Evolutionary conservation across 208 protist species (phyloP), one percentile per base, ranked within the genome.

Genomic region (Strigomonas galati): DNA sequence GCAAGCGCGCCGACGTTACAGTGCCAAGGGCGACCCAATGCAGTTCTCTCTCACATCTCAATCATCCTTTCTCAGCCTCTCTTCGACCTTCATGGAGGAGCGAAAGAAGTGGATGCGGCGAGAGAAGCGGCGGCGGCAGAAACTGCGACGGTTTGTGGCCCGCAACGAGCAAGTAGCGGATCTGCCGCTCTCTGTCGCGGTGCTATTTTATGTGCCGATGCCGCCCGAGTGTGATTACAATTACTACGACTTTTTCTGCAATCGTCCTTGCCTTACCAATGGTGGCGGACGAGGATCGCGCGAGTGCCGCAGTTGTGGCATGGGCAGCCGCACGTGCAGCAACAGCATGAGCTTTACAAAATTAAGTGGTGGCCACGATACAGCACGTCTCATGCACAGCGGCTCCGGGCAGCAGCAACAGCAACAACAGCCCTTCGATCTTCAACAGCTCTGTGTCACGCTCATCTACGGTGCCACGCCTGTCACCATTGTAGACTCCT

Each of bases 391-490:
- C n/a, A n/a, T n/a, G n/a, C n/a, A n/a, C n/a, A n/a, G n/a, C n/a
- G n/a, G n/a, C n/a, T n/a, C n/a, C n/a, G n/a, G n/a, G n/a, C n/a
- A n/a, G n/a, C n/a, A n/a, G n/a, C n/a, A n/a, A n/a, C 32, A 37
- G 32, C n/a, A 53, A 53, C 31, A 49, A 24, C 32, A n/a, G 55
- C 21, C 56, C 35, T 28, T 21, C 55, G 17, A 55, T 58, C 3
- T 60, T 24, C 23, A 24, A 10, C 60, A 48, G 14, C 26, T 72
- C 32, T 74, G 69, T 40, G 21, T 74, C 6, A 74, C 62, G 0
- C 30, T 67, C 28, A 37, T 74, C 19, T 74, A 74, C 62, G 69
- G 69, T 28, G 59, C 69, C 19, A 74, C 60, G 10, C 37, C 35
- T 1, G 61, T 66, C 4, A 64, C 53, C 26, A 56, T 74, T 23